Evolutionary conservation across 2,329 filamentous ascomycete species (phyloP), one percentile per base, ranked within the genome.

Genomic region (Hypoxylon rubiginosum): DNA sequence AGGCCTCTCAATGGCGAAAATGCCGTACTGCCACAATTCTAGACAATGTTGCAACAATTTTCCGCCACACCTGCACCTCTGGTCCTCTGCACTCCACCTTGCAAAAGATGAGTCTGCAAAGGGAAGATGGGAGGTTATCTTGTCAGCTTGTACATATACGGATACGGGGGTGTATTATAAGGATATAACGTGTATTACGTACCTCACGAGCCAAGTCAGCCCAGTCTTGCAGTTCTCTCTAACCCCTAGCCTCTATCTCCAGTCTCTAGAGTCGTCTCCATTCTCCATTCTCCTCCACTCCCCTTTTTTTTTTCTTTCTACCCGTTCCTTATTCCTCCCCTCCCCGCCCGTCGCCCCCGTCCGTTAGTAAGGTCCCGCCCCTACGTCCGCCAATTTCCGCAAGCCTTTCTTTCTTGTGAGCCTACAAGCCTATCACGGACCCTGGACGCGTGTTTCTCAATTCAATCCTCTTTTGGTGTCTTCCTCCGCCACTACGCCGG

Each of bases 371-470:
- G 34, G 61, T 67, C 61, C 64, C 67, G 64, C 67, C 58, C 62
- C 24, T 43, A 24, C 21, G 57, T 66, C 67, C 67, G 67, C 64
- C 67, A 67, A 69, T 67, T 63, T 67, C 67, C 67, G 53, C 41
- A 69, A 64, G 58, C 61, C 30, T 24, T 24, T 48, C 32, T 17
- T 59, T 51, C 26, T 54, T n/a, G 10, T 24, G 17, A 51, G 21
- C 30, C 54, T 51, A 2, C 55, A 53, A 54, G 39, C 57, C 54
- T 57, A 64, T 62, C 55, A 58, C 55, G 45, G 49, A 67, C 50
- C 51, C 58, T 67, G 63, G 52, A 41, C 54, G 56, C 19, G 1
- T 43, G 28, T 53, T 56, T 66, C 53, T 58, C 36, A 53, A 60
- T 45, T 69, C 60, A 62, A 28, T 62, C 67, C 67, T 45, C n/a